Evolutionary conservation across 768 basidiomycete genomes (phyloP), one percentile per base, ranked within the genome.

Genomic region (Gloeopeniophorella convolvens): DNA sequence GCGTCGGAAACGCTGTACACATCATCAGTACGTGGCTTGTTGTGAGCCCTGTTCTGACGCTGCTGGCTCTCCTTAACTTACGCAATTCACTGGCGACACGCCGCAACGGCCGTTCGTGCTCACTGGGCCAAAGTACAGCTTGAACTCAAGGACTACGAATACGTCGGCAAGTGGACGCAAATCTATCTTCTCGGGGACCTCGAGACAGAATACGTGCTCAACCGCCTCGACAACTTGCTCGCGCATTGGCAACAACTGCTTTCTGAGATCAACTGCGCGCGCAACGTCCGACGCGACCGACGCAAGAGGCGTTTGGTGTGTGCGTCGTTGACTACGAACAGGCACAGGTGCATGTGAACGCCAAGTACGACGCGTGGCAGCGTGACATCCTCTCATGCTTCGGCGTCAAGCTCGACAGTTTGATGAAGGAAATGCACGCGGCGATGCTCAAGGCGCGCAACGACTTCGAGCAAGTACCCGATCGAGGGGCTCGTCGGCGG

Each of bases 181-280:
- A 98, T 99, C 78, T 96, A 98, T 68, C 94, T 94, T 0, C 75
- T 99, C 0, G 97, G 95, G 96, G 96, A 99, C 65, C 82, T 98
- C 34, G 93, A 98, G 68, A 80, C 94, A 24, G 95, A 98, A 75
- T 87, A 89, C 63, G 94, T 99, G 30, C 98, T 96, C 75, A 84
- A 83, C 60, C 87, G 89, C 0, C 83, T 99, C 7, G 96, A 95
- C 8, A 95, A 99, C 66, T 89, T 89, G 11, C 80, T 99, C 20
- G 81, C 81, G 2, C 76, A 85, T 66, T 99, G 96, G 96, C 92
- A 96, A 63, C 89, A 95, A 59, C 82, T 99, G 4, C 75, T 98
- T 11, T 89, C 86, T 9, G 95, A 97, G 64, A 99, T 98, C 74
- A n/a, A n/a, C n/a, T n/a, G n/a, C n/a, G n/a, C n/a, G 95, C 0